phyloP scores from a whole-genome alignment of 2,329 filamentous ascomycete species.

The Colletotrichum scovillei region DNA sequence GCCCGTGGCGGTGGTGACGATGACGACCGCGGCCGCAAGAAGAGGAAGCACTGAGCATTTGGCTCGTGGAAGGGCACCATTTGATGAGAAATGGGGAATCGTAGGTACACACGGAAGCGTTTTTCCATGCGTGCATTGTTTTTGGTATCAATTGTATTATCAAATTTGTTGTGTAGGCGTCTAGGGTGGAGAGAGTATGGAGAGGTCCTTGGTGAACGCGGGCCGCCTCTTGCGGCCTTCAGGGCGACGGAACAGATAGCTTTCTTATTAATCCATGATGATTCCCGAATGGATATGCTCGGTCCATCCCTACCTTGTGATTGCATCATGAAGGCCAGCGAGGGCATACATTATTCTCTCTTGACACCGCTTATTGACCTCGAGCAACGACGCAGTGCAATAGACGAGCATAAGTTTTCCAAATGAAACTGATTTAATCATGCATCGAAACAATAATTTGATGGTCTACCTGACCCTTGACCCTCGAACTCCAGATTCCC shows the following conservation, averaged over 20 bases:
- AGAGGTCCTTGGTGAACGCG: constrained; percentile 7
- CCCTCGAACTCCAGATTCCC: constrained; percentile 21
- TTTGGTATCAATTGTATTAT: constrained; percentile 28
- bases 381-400: too few species aligned
- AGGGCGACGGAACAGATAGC: constrained; percentile 16
- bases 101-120: constrained; percentile 4
- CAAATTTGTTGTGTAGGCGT: constrained; percentile 36
- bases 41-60: constrained; percentile 63
- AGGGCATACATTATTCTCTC: neutral
- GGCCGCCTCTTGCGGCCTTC: constrained; percentile 1
- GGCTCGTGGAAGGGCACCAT: neutral
- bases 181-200: constrained; percentile 10
- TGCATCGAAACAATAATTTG: neutral
- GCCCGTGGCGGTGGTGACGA: constrained; percentile 83
- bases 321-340: too few species aligned
- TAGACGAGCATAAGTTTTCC: neutral
- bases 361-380: neutral
- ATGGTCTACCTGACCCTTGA: constrained; percentile 11
- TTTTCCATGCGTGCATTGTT: constrained; percentile 16
- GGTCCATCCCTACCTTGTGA: neutral
- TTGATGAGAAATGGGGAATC: neutral
- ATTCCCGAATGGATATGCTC: neutral
- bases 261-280: constrained; percentile 24
- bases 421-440: neutral
- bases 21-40: constrained; percentile 79